These are phyloP conservation scores for Skeletonema menzelii DNA, from an alignment of 108 stramenopile species.

Conservation along the genomic window DNA sequence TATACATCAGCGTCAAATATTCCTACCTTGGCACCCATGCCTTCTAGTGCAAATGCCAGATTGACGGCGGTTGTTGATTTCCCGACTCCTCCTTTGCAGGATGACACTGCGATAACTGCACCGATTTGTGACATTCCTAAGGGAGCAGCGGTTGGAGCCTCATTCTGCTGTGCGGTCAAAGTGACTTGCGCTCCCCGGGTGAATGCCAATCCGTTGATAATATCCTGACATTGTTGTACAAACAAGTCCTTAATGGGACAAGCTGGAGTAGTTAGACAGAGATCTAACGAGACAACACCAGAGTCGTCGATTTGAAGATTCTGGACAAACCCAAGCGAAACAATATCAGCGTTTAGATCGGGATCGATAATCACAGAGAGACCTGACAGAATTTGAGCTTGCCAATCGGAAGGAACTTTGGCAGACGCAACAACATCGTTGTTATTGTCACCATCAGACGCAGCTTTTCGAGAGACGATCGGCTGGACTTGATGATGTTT, in stretches of 20 bases:
- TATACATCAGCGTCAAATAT: constrained; percentile 97
- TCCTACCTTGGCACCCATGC: constrained; percentile 82
- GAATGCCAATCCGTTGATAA: constrained; percentile 59
- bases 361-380: constrained; percentile 77
- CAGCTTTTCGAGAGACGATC: neutral
- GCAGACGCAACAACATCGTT: neutral
- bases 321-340: constrained; percentile 75
- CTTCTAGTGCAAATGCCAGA: constrained; percentile 89
- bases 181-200: constrained; percentile 51
- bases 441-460: neutral
- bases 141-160: constrained; percentile 44
- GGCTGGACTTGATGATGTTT: neutral
- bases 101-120: constrained; percentile 79
- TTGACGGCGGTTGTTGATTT: constrained; percentile 97
- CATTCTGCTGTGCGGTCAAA: constrained; percentile 64
- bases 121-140: constrained; percentile 76
- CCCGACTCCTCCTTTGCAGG: constrained; percentile 97
- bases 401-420: constrained; percentile 67
- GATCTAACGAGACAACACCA: constrained; percentile 63
- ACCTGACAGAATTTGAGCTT: constrained; percentile 59
- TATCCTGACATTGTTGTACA: constrained; percentile 55
- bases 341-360: constrained; percentile 75
- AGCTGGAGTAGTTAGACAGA: constrained; percentile 78
- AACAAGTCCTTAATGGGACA: constrained; percentile 80
- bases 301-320: constrained; percentile 58